Base-by-base conservation (phyloP, 805 yeast genomes). In the Candida ovalis region DNA sequence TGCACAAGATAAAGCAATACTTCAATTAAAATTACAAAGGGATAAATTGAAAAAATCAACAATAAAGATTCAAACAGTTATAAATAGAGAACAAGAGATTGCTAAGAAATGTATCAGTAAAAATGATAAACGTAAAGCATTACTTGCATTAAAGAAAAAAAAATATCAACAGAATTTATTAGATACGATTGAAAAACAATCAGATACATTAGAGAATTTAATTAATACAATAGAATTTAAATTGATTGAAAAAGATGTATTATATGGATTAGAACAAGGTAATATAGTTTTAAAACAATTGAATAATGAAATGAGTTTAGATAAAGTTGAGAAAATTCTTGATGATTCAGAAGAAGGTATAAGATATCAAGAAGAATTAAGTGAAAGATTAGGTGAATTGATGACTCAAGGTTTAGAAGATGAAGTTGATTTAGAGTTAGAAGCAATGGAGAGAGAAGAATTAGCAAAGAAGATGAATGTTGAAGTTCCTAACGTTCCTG, bases 141-240 rank as follows among this genome's bases (percentile, higher is more conserved):
- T 82, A 57, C 68, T 87, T 43, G 81, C 92, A 17, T 68, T 94
- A 50, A 76, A 86, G 58, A 80, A 86, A 64, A 81, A 86, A 56
- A 91, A 89, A 62, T 90, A 87, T 61, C 98, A 94, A 65, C 81
- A 86, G 56, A 75, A 79, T 33, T 68, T 86, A n/a, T 69, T 92
- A 2, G 69, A 70, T 22, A 84, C 83, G 54, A 85, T 96, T 0
- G 85, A 82, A 35, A 80, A 77, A 39, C 99, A 94, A 66, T 71
- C 91, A 27, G 84, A 82, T 48, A 85, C 86, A 35, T 66, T 94
- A 33, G 97, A 92, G 63, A 77, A 80, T 50, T 76, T 94, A 64
- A 85, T 88, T 8, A 77, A 82, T 21, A 83, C 83, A 9, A 86
- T 94, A 33, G 98, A 94, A 66, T 90, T 89, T 69, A 92, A 96